These are phyloP conservation scores for Aspergillus bertholletiae DNA, from an alignment of 495 filamentous ascomycete genomes.

Conservation along the genomic window DNA sequence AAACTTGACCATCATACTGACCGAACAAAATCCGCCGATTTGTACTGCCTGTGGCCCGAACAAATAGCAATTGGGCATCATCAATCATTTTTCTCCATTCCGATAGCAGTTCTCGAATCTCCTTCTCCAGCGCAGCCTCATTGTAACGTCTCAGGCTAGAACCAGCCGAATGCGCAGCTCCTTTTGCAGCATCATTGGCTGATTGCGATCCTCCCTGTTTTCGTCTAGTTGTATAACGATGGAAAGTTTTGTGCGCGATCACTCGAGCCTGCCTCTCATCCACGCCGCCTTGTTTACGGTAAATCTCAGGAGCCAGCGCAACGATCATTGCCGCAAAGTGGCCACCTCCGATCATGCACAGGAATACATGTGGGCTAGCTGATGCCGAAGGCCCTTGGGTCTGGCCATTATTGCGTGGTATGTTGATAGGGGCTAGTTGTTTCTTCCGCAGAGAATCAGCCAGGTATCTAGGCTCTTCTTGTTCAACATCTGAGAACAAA, in stretches of 20 bases:
- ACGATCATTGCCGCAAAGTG: conserved; percentile 97
- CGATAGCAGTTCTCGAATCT: conserved; percentile 71
- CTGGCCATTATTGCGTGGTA: conserved; percentile 36
- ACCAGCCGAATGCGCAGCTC: conserved; percentile 89
- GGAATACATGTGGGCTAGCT: conserved; percentile 78
- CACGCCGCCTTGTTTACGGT: conserved; percentile 64
- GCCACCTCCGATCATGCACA: conserved; percentile 98
- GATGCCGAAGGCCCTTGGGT: conserved; percentile 50
- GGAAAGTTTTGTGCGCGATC: conserved; percentile 94
- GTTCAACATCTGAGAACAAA: conserved; percentile 71
- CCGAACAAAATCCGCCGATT: conserved; percentile 85
- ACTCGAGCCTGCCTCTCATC: conserved; percentile 79
- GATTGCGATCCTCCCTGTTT: conserved; percentile 96
- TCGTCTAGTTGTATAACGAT: conserved; percentile 90
- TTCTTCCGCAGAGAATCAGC: conserved; percentile 67
- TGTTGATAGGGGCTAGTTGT: conserved; percentile 64
- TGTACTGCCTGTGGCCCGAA: conserved; percentile 82
- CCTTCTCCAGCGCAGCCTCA: conserved; percentile 78
- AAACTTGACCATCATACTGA: conserved; percentile 81
- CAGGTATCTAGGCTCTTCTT: conserved; percentile 56
- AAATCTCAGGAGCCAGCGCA: conserved; percentile 74
- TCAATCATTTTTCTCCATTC: conserved; percentile 86
- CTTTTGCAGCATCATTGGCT: conserved; percentile 85
- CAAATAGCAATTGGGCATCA: conserved; percentile 75
- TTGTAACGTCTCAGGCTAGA: conserved; percentile 89